A percentile compares a stretch with the other conserved stretches of the same genome.
Conservation (phyloP, 148 eudicot genomes). For the Rhododendron griersonianum region DNA sequence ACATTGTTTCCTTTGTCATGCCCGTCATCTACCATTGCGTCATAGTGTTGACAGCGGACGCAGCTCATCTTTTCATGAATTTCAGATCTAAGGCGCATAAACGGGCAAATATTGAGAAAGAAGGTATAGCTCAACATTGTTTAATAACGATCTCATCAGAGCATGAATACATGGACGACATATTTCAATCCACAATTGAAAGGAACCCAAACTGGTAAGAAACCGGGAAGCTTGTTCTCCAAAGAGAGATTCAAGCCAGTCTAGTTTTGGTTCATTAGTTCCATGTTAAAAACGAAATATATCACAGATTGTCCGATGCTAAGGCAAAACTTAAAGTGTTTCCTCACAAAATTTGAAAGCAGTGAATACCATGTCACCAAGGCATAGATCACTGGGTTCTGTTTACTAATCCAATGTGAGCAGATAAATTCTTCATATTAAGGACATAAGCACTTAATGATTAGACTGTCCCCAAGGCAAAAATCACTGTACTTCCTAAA, state of each 20-base stretch:
- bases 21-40: constrained; percentile 19
- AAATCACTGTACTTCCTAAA: background rate
- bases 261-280: background rate
- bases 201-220: background rate
- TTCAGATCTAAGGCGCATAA: constrained; percentile 57
- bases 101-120: background rate
- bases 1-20: constrained; percentile 12
- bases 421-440: background rate
- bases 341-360: background rate
- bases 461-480: background rate
- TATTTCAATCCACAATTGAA: background rate
- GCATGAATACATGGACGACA: background rate
- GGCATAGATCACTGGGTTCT: background rate
- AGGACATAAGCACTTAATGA: background rate
- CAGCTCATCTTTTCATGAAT: constrained; percentile 96
- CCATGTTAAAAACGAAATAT: background rate
- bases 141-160: constrained; percentile 5
- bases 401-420: background rate
- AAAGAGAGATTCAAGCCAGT: background rate
- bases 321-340: background rate
- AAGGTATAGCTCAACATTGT: background rate
- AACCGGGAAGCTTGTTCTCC: background rate
- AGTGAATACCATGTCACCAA: background rate
- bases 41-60: constrained; percentile 52
- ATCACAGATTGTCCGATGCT: background rate